Evolutionary conservation across 1,139 yeast species (phyloP), one percentile per base, ranked within the genome.

Genomic region (Suhomyces bribrorum): DNA sequence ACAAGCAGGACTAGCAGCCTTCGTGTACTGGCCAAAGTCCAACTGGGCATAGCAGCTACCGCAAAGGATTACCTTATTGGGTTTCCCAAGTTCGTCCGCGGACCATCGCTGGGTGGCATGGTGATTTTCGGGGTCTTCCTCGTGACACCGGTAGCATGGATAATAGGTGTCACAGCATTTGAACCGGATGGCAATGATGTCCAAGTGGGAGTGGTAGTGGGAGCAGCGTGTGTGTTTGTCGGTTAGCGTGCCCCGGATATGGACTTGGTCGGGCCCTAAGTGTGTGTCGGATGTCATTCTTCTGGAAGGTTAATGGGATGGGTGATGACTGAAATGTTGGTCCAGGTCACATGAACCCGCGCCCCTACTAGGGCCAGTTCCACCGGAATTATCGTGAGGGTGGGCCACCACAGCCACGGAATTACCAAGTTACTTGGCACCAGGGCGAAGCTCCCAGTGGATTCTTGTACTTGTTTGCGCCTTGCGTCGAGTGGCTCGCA

Each of bases 91-190:
- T 9, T 56, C 60, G 2, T 28, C 13, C 29, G 29, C 37, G 29
- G 49, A 32, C 58, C 64, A 62, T 29, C 50, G 49, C 20, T 34
- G 29, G 5, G 51, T 32, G 5, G 29, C 33, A 36, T 62, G 68
- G 18, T 34, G 34, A 5, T 36, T 26, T 9, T 16, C 17, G 18
- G 28, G 22, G 20, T 14, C 16, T 14, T 54, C 58, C 9, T 48
- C 45, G 45, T 72, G 77, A 45, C 77, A 72, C 48, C 66, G 47
- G 49, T 52, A 67, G 50, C 77, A 72, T 2, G 75, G 73, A 43
- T 56, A 72, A 41, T 59, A 71, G 7, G 41, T 37, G 12, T 28
- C 38, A 46, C 77, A 72, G 49, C 77, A 72, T 40, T 59, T 60
- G 52, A 67, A 69, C 45, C 64, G 66, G 37, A 72, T 53, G 13